phyloP scores from a whole-genome alignment of 257 asterid genomes.

The Solanum peruvianum region DNA sequence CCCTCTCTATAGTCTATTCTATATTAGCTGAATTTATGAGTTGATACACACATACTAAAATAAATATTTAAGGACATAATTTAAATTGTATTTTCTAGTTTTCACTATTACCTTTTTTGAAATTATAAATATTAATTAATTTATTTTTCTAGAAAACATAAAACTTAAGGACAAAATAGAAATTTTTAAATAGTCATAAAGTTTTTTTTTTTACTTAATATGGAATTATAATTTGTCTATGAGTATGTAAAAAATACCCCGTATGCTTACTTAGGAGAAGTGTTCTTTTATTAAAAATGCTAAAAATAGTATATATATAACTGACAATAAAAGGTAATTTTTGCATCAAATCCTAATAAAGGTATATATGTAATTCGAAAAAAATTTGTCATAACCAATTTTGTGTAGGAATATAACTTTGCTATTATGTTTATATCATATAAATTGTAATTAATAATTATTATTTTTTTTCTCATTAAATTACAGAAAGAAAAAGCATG shows the following conservation, averaged over 20 bases:
- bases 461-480: not conserved
- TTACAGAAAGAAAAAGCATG: slow-evolving; percentile 21
- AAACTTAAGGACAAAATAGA: too few relatives aligned
- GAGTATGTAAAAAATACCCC: not conserved
- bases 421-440: not conserved
- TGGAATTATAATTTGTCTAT: not conserved
- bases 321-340: not conserved
- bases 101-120: too few relatives aligned
- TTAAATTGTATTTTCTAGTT: too few relatives aligned
- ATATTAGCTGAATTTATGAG: not conserved
- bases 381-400: not conserved
- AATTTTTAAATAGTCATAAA: too few relatives aligned
- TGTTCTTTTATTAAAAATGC: not conserved
- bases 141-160: too few relatives aligned
- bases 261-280: not conserved
- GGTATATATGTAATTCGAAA: not conserved
- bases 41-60: too few relatives aligned
- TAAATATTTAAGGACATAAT: not conserved
- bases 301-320: not conserved
- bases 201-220: not conserved
- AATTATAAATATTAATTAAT: too few relatives aligned
- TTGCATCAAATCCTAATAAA: not conserved
- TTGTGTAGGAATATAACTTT: not conserved
- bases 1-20: too few relatives aligned
- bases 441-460: not conserved